A percentile compares a stretch with the other conserved stretches of the same genome.
These are phyloP conservation scores for Globisporangium radiosum DNA, from an alignment of 352 stramenopile species.

Conservation along the genomic window DNA sequence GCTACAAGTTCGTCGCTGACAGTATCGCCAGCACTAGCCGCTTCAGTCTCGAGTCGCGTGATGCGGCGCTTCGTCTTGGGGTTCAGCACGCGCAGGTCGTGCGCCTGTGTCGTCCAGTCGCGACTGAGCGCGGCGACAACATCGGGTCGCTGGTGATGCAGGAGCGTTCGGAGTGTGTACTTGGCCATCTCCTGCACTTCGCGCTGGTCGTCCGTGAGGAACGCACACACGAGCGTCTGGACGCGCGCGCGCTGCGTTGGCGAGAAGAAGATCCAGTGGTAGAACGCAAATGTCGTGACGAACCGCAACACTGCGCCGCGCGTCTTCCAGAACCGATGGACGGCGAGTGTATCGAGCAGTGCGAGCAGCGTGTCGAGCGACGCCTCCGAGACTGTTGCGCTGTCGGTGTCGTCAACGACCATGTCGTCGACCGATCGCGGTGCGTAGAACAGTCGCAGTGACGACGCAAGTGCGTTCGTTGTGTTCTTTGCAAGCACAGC, in stretches of 20 bases:
- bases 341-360: constrained; percentile 34
- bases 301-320: constrained; percentile 66
- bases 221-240: constrained; percentile 38
- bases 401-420: neutral
- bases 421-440: neutral
- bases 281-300: constrained; percentile 66
- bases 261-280: constrained; percentile 60
- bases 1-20: constrained; percentile 26
- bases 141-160: constrained; percentile 42
- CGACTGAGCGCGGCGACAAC: constrained; percentile 32
- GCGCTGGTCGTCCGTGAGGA: constrained; percentile 63
- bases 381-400: neutral
- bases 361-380: constrained; percentile 25
- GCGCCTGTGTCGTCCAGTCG: constrained; percentile 27
- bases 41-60: constrained; percentile 31
- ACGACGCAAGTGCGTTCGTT: constrained; percentile 45
- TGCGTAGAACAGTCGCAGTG: constrained; percentile 39
- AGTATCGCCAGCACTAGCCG: constrained; percentile 1
- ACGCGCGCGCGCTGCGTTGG: constrained; percentile 32
- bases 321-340: constrained; percentile 54
- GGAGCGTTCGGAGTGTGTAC: constrained; percentile 55
- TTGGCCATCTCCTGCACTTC: constrained; percentile 81
- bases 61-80: constrained; percentile 55
- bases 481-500: constrained; percentile 59
- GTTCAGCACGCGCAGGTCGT: constrained; percentile 41